Conservation (phyloP, 129 eudicot genomes). For the Daucus carota region DNA sequence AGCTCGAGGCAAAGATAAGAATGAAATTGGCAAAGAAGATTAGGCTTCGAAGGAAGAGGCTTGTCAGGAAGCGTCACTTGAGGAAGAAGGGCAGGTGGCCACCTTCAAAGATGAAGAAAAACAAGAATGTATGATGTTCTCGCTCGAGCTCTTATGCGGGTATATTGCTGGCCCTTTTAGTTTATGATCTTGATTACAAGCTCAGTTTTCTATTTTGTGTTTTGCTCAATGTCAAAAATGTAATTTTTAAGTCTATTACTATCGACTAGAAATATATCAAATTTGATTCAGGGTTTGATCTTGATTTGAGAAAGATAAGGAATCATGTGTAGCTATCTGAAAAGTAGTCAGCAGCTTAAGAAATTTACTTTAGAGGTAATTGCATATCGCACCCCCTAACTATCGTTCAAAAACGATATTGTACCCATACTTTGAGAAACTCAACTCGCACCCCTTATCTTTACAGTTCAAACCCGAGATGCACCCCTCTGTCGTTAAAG, state of each 20-base stretch:
- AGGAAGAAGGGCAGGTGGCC: conserved; percentile 99
- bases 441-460: too few relatives aligned
- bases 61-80: conserved; percentile 76
- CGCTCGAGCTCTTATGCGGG: neutral
- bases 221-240: neutral
- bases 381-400: too few relatives aligned
- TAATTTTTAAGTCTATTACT: neutral
- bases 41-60: conserved; percentile 77
- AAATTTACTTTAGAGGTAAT: too few relatives aligned
- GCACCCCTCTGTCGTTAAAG: too few relatives aligned
- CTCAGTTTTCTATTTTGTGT: neutral
- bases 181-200: neutral
- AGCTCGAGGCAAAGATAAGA: neutral
- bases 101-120: conserved; percentile 96
- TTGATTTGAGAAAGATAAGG: neutral
- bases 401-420: too few relatives aligned
- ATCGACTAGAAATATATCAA: neutral
- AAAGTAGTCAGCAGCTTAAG: neutral
- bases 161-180: neutral
- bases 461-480: too few relatives aligned
- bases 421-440: too few relatives aligned
- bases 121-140: conserved; percentile 61
- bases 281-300: neutral
- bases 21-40: conserved; percentile 79
- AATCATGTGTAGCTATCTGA: neutral